Percentiles rank a stretch among this genome's conserved stretches.
Evolutionary conservation across 2,329 filamentous ascomycete species (phyloP).

Genomic region (Botrytis fabae): DNA sequence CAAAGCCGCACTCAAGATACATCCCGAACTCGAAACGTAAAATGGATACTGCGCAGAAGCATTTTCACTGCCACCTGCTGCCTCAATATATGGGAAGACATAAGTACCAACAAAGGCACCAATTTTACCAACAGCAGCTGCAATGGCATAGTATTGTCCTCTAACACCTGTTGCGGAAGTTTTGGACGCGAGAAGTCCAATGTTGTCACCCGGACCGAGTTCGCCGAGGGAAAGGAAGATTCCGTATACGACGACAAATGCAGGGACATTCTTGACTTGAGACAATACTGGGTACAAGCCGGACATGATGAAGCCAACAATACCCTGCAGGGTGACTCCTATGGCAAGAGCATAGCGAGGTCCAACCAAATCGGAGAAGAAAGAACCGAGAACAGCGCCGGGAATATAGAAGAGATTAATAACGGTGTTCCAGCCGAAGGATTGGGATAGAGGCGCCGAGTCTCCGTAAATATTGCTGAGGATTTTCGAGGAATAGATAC

Average conservation of each 20-base stretch:
- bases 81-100: constrained; percentile 71
- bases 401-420: constrained; percentile 89
- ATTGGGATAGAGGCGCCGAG: constrained; percentile 65
- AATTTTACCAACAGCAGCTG: constrained; percentile 72
- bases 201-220: constrained; percentile 87
- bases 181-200: constrained; percentile 83
- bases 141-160: constrained; percentile 73
- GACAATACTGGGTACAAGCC: constrained; percentile 73
- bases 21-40: constrained; percentile 77
- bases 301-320: constrained; percentile 88
- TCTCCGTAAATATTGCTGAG: constrained; percentile 63
- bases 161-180: constrained; percentile 86
- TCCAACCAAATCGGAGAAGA: constrained; percentile 74
- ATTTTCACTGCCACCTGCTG: constrained; percentile 56
- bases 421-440: constrained; percentile 86
- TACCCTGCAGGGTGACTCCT: constrained; percentile 70
- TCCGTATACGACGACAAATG: constrained; percentile 77
- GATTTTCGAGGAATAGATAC: constrained; percentile 80
- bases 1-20: constrained; percentile 69
- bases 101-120: constrained; percentile 85
- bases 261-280: constrained; percentile 65
- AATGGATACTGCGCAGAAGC: constrained; percentile 82
- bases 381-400: constrained; percentile 75
- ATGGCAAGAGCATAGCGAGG: constrained; percentile 71
- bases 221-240: constrained; percentile 78